These are phyloP conservation scores for Alectoria sarmentosa DNA, from an alignment of 495 filamentous ascomycete species.

Conservation along the genomic window DNA sequence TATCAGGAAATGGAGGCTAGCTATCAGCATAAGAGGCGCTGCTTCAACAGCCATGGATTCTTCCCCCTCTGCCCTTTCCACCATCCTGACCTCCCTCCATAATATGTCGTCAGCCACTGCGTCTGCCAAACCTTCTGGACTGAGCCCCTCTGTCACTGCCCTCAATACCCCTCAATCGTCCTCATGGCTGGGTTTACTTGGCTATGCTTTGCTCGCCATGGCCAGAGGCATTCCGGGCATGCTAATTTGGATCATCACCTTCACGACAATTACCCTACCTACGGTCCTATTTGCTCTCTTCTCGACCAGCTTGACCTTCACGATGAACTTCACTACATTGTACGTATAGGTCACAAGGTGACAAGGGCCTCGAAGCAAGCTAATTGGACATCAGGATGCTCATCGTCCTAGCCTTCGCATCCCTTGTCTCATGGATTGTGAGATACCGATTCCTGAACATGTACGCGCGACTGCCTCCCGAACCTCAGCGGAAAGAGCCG, in stretches of 20 bases:
- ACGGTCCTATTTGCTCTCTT: constrained; percentile 88
- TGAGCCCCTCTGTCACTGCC: neutral
- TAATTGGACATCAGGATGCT: constrained; percentile 51
- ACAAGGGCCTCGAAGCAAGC: constrained; percentile 11
- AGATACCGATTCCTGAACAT: constrained; percentile 91
- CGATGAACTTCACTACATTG: constrained; percentile 96
- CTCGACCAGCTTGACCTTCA: constrained; percentile 92
- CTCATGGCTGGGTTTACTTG: constrained; percentile 35
- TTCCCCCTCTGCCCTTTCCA: constrained; percentile 12
- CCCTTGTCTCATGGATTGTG: constrained; percentile 84
- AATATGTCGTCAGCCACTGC: constrained; percentile 2
- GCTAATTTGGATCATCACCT: constrained; percentile 76
- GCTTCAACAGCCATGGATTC: constrained; percentile 18
- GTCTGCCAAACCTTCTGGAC: constrained; percentile 6
- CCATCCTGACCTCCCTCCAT: constrained; percentile 4
- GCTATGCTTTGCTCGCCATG: constrained; percentile 38
- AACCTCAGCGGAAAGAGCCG: constrained; percentile 93
- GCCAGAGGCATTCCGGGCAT: constrained; percentile 63
- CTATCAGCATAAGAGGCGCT: constrained; percentile 1
- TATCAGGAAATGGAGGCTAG: constrained; percentile 12
- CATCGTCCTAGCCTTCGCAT: constrained; percentile 67
- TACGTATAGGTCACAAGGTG: constrained; percentile 37
- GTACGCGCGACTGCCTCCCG: constrained; percentile 86
- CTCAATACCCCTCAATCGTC: constrained; percentile 14
- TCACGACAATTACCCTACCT: constrained; percentile 80